These are phyloP conservation scores for Blastocystis sp. DNA, from an alignment of 352 stramenopile species.

Conservation along the genomic window DNA sequence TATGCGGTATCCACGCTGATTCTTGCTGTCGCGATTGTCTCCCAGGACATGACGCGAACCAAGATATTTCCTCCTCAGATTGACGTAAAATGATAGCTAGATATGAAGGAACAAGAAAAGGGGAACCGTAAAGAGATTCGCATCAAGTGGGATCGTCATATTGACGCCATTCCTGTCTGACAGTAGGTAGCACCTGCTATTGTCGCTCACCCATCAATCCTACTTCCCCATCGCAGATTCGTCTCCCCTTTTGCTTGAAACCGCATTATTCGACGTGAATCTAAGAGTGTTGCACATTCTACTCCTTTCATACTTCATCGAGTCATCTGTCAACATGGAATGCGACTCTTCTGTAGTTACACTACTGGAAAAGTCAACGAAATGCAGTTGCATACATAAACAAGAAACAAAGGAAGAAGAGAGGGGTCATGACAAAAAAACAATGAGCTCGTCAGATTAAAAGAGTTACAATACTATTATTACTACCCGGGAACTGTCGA, in stretches of 20 bases:
- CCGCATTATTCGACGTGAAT: too few relatives aligned
- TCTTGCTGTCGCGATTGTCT: not conserved
- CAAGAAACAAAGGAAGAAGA: not conserved
- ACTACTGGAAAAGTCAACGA: not conserved
- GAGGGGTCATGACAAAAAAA: not conserved
- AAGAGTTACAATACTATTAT: slow-evolving; percentile 1
- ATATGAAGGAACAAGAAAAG: not conserved
- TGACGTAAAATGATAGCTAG: slow-evolving; percentile 5
- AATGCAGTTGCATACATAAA: not conserved
- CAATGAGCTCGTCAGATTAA: not conserved
- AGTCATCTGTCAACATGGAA: too few relatives aligned
- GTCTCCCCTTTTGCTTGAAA: not conserved
- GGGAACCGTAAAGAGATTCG: not conserved
- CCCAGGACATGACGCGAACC: not conserved
- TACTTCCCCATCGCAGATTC: too few relatives aligned
- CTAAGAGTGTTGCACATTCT: too few relatives aligned
- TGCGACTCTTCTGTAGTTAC: too few relatives aligned
- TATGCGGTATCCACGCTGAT: not conserved
- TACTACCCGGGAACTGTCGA: not conserved
- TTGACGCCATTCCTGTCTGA: not conserved
- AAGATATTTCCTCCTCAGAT: not conserved
- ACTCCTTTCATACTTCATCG: too few relatives aligned
- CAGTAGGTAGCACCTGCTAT: not conserved
- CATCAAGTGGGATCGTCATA: not conserved
- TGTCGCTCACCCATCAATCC: too few relatives aligned